These are phyloP conservation scores for Globisporangium nodosum DNA, from an alignment of 352 stramenopile species.

Conservation along the genomic window DNA sequence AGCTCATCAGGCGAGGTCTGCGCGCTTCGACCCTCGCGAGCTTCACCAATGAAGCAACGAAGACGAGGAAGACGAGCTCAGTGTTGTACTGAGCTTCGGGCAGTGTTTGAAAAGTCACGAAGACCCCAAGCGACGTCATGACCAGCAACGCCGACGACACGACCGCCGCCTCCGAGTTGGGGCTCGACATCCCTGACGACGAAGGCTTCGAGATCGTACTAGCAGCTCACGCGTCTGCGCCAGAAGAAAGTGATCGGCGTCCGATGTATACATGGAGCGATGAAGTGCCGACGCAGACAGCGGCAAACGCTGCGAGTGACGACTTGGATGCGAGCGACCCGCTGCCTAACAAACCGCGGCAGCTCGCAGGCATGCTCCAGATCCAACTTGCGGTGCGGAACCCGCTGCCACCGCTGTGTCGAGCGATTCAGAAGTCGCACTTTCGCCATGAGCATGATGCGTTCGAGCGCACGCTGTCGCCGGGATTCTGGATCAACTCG, in stretches of 20 bases:
- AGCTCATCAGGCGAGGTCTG: no score
- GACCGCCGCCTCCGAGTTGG: neutral
- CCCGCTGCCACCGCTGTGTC: conserved; percentile 11
- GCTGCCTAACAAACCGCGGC: neutral
- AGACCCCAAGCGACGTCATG: neutral
- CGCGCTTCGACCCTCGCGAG: no score
- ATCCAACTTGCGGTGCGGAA: conserved; percentile 15
- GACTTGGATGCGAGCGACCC: neutral
- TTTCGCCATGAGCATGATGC: neutral
- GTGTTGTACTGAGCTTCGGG: neutral
- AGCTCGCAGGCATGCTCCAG: conserved; percentile 5
- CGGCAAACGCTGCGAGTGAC: neutral
- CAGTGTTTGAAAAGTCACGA: neutral
- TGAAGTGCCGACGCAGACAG: neutral
- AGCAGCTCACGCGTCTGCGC: neutral
- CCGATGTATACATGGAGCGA: neutral
- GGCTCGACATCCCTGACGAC: conserved; percentile 5
- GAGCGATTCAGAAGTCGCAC: conserved; percentile 14
- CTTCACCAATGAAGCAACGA: no score
- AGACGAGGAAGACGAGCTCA: no score
- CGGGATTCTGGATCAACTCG: conserved; percentile 2
- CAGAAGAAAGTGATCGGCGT: neutral
- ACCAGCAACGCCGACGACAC: neutral
- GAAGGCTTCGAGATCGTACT: conserved; percentile 3
- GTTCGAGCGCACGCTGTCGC: neutral